Percentiles rank a stretch among this genome's conserved stretches.
These are phyloP conservation scores for Microascus cirrosus DNA, from an alignment of 2,329 filamentous ascomycete genomes.

Conservation along the genomic window DNA sequence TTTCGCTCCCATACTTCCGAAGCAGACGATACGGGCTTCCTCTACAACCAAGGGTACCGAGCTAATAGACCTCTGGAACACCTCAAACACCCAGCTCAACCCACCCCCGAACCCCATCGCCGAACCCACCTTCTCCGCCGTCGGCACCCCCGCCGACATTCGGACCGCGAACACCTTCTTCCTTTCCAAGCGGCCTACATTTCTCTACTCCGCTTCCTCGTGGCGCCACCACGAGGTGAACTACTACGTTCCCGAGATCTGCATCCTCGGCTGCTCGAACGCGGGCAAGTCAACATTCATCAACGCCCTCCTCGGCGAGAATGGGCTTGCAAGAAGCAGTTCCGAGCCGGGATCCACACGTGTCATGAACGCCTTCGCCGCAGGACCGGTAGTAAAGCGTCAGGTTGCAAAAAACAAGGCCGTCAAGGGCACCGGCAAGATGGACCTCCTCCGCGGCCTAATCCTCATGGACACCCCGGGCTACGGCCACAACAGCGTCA, in stretches of 20 bases:
- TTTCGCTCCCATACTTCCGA: not conserved
- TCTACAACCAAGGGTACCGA: not conserved
- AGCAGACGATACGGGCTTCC: not conserved
- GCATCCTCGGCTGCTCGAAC: conserved; percentile 78
- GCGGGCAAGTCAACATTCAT: conserved; percentile 84
- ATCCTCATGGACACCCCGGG: conserved; percentile 40
- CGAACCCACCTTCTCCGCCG: not conserved
- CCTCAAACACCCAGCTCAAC: not conserved
- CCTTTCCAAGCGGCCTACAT: conserved; percentile 12
- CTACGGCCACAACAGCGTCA: conserved; percentile 33
- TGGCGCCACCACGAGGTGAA: conserved; percentile 40
- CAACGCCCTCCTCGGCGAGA: conserved; percentile 58
- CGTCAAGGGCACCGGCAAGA: not conserved
- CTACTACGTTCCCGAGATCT: conserved; percentile 48
- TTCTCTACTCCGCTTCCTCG: conserved; percentile 38
- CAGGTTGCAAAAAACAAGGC: conserved; percentile 15
- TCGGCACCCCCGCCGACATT: not conserved
- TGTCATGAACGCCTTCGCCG: conserved; percentile 44
- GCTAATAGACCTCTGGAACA: conserved; percentile 1
- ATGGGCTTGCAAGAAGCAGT: conserved; percentile 35
- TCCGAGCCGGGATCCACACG: conserved; percentile 39
- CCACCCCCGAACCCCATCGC: not conserved
- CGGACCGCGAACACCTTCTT: conserved; percentile 1
- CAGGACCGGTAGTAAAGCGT: conserved; percentile 29
- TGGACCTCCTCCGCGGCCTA: conserved; percentile 28